Evolutionary conservation across 2,329 filamentous ascomycete species (phyloP), one percentile per base, ranked within the genome.

Genomic region (Ustilaginoidea virens): DNA sequence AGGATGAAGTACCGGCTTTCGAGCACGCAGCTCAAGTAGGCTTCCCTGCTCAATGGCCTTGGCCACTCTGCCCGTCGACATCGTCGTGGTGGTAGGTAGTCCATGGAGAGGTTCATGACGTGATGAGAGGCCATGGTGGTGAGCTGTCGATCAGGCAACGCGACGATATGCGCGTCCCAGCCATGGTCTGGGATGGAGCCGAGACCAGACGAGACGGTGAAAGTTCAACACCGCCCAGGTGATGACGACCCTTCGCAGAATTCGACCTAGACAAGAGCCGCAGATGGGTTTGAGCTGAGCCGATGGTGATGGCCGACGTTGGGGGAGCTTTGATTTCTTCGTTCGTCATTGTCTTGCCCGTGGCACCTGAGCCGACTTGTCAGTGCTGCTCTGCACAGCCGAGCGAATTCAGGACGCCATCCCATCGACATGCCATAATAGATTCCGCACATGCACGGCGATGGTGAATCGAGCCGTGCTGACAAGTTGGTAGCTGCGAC

Each of bases 41-140:
- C 61, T 56, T 2, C 70, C 74, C 40, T 74, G 70, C 32, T 63
- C 58, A n/a, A 79, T 63, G 8, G 70, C 64, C 34, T 67, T 64
- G 39, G 69, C 65, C 1, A 79, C 54, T 33, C 74, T 66, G 3
- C 68, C 71, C 2, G 69, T 71, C 29, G 65, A 61, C 42, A 74
- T 76, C 29, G 61, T 61, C 24, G 68, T 68, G 45, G 80, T n/a
- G n/a, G n/a, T n/a, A n/a, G 74, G 33, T 78, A 80, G 38, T 79
- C 72, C 52, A 74, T 74, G 0, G 71, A 76, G 4, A 80, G 58
- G 20, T 55, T 59, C 64, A 80, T 73, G 27, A 80, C 60, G 37
- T 80, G 73, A 29, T 64, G 58, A 46, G 77, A 80, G 0, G 72
- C 64, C 4, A 67, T 57, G 3, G 60, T 27, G 3, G 29, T 67